Percentiles rank a stretch among this genome's conserved stretches.
Evolutionary conservation across 2,329 filamentous ascomycete species (phyloP).

Genomic region (Nigrospora oryzae): DNA sequence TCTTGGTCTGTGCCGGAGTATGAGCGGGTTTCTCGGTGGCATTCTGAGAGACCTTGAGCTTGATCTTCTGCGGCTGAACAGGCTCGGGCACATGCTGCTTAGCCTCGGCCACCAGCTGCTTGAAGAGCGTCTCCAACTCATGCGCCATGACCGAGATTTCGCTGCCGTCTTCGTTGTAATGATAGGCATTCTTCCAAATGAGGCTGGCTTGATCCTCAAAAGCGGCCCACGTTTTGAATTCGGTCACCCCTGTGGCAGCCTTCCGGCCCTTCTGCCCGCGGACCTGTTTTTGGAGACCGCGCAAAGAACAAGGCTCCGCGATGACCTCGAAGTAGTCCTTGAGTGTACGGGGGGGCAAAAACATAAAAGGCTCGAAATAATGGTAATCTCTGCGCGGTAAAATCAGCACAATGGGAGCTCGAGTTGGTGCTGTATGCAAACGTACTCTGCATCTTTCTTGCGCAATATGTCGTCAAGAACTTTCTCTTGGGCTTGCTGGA

Average conservation of each 20-base stretch:
- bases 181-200: constrained; percentile 81
- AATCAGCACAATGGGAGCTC: not conserved
- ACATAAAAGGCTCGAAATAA: constrained; percentile 66
- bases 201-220: constrained; percentile 74
- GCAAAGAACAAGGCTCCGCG: constrained; percentile 69
- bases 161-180: constrained; percentile 88
- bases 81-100: constrained; percentile 67
- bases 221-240: constrained; percentile 74
- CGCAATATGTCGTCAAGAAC: constrained; percentile 69
- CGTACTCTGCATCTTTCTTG: constrained; percentile 57
- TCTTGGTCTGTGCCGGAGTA: constrained; percentile 40
- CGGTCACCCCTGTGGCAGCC: constrained; percentile 51
- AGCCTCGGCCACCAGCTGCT: constrained; percentile 60
- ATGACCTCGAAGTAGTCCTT: constrained; percentile 86
- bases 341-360: constrained; percentile 64
- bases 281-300: constrained; percentile 67
- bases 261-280: constrained; percentile 63
- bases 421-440: constrained; percentile 4
- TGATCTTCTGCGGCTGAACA: constrained; percentile 61
- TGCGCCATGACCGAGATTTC: constrained; percentile 71
- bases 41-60: constrained; percentile 58
- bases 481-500: constrained; percentile 82
- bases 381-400: constrained; percentile 55
- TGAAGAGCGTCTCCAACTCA: constrained; percentile 70
- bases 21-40: constrained; percentile 20